A percentile compares a stretch with the other conserved stretches of the same genome.
phyloP scores from a whole-genome alignment of 2,329 filamentous ascomycete species.

The Microsporum canis region DNA sequence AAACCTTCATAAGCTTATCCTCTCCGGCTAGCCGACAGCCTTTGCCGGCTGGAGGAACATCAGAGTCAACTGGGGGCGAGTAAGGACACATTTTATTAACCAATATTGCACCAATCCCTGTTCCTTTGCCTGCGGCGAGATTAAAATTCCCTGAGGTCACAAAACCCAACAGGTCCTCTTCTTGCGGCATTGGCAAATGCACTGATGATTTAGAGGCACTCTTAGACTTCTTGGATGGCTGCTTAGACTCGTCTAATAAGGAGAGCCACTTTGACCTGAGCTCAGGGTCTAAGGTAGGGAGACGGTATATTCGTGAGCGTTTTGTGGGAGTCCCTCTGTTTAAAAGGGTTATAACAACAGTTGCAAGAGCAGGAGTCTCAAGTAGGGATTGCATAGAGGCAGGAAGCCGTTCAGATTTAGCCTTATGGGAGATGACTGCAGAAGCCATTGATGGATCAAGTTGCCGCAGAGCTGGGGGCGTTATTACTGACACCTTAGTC shows the following conservation, averaged over 20 bases:
- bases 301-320: conserved; percentile 74
- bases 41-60: neutral
- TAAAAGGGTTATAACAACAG: conserved; percentile 55
- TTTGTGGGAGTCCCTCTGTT: conserved; percentile 57
- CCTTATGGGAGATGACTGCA: conserved; percentile 23
- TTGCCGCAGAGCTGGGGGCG: conserved; percentile 28
- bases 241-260: conserved; percentile 5
- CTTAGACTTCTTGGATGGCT: neutral
- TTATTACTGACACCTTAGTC: conserved; percentile 6
- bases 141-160: conserved; percentile 79
- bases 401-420: conserved; percentile 14
- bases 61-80: neutral
- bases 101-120: conserved; percentile 61
- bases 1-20: conserved; percentile 33
- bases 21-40: neutral
- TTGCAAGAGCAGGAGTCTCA: conserved; percentile 37
- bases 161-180: conserved; percentile 73
- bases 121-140: conserved; percentile 61
- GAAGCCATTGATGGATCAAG: conserved; percentile 31
- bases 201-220: conserved; percentile 13
- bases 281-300: conserved; percentile 48
- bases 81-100: conserved; percentile 43
- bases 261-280: conserved; percentile 61
- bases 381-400: conserved; percentile 12
- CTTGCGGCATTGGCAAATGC: conserved; percentile 52